Percentiles rank a stretch among this genome's conserved stretches.
Evolutionary conservation across 306 rosid genomes (phyloP).

Genomic region (Dalbergia oliveri): DNA sequence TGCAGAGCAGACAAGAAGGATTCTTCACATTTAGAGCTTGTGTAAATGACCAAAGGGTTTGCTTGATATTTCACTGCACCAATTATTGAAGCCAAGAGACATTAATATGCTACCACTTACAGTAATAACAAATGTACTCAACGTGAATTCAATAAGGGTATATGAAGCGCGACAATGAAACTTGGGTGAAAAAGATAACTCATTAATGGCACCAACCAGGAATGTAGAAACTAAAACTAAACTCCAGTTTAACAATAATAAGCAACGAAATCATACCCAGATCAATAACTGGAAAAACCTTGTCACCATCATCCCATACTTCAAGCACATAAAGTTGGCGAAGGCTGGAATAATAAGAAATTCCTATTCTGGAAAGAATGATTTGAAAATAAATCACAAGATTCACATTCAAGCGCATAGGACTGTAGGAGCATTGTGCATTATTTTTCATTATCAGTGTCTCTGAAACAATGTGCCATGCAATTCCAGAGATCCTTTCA

Average conservation of each 20-base stretch:
- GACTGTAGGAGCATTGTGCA: not conserved
- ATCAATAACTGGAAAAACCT: slow-evolving; percentile 83
- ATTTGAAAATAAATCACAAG: slow-evolving; percentile 24
- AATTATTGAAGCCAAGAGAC: slow-evolving; percentile 44
- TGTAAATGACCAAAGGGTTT: slow-evolving; percentile 81
- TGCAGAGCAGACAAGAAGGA: slow-evolving; percentile 90
- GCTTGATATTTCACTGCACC: slow-evolving; percentile 94
- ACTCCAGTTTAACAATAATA: slow-evolving; percentile 34
- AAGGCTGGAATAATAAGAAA: slow-evolving; percentile 86
- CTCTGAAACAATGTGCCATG: slow-evolving; percentile 28
- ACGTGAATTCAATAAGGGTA: slow-evolving; percentile 16
- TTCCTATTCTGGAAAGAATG: slow-evolving; percentile 77
- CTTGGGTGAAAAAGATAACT: slow-evolving; percentile 13
- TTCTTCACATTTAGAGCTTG: slow-evolving; percentile 93
- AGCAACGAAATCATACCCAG: slow-evolving; percentile 68
- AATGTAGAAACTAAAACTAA: slow-evolving; percentile 44
- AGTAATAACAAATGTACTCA: slow-evolving; percentile 18
- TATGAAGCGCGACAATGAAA: slow-evolving; percentile 12
- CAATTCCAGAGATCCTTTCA: slow-evolving; percentile 26
- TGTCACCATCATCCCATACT: slow-evolving; percentile 93
- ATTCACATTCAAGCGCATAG: slow-evolving; percentile 12
- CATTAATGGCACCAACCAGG: slow-evolving; percentile 26
- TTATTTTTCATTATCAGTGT: not conserved
- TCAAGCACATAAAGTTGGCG: slow-evolving; percentile 92
- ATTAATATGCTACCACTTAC: slow-evolving; percentile 36